A percentile compares a stretch with the other conserved stretches of the same genome.
These are phyloP conservation scores for Tetragonia tetragonoides DNA, from an alignment of 148 eudicot genomes.

Conservation along the genomic window DNA sequence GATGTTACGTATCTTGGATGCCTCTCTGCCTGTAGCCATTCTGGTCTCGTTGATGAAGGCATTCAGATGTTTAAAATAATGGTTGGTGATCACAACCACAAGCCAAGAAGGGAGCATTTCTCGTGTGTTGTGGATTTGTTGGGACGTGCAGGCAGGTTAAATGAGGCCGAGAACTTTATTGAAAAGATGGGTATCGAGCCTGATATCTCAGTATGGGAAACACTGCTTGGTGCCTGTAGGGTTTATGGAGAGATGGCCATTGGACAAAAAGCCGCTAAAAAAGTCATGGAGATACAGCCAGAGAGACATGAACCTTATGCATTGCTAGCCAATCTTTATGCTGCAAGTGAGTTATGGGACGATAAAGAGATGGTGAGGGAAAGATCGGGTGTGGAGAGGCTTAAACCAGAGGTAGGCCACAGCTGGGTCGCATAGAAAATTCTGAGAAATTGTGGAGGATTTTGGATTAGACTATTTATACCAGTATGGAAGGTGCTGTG, in stretches of 20 bases:
- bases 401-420: background rate
- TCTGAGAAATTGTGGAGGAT: background rate
- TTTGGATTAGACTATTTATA: background rate
- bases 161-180: background rate
- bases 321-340: constrained; percentile 43
- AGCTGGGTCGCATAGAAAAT: background rate
- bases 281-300: constrained; percentile 29
- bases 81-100: background rate
- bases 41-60: background rate
- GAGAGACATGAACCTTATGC: constrained; percentile 30
- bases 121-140: background rate
- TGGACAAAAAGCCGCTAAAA: constrained; percentile 20
- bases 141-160: background rate
- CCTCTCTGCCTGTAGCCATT: background rate
- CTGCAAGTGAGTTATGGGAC: constrained; percentile 37
- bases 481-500: too few species aligned
- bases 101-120: background rate
- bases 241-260: background rate
- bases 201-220: background rate
- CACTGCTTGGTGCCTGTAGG: background rate
- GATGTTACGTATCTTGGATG: background rate
- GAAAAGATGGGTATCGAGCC: background rate
- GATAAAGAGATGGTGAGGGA: constrained; percentile 37
- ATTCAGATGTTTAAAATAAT: background rate
- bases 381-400: constrained; percentile 7